Conservation (phyloP, 768 basidiomycete genomes). For the Pleurotus tuber-regium region DNA sequence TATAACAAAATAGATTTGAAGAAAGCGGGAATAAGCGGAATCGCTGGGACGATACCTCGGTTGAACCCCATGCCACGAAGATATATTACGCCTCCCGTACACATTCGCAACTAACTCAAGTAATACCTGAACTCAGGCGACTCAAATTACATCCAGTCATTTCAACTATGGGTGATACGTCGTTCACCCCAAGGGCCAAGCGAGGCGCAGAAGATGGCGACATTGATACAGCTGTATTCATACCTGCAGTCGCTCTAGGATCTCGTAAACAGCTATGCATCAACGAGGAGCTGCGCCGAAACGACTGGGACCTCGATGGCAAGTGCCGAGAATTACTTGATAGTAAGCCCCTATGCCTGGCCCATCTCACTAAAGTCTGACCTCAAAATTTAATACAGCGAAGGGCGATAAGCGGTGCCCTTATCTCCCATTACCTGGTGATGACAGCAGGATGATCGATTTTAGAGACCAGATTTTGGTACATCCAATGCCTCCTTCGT, state of each 20-base stretch:
- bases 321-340: conserved; percentile 78
- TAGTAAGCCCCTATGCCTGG: conserved; percentile 37
- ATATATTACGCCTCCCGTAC: conserved; percentile 95
- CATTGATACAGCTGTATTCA: conserved; percentile 20
- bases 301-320: conserved; percentile 77
- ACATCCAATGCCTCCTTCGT: conserved; percentile 18
- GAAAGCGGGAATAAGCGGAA: conserved; percentile 22
- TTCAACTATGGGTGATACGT: conserved; percentile 8
- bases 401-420: conserved; percentile 70
- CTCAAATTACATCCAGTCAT: conserved; percentile 48
- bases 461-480: conserved; percentile 88
- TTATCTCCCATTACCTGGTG: conserved; percentile 67
- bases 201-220: conserved; percentile 26
- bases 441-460: conserved; percentile 72
- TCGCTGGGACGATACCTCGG: conserved; percentile 19
- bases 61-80: conserved; percentile 64
- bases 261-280: conserved; percentile 93
- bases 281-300: conserved; percentile 70
- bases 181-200: conserved; percentile 16
- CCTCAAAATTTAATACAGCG: conserved; percentile 32
- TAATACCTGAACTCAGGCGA: conserved; percentile 79
- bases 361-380: not conserved
- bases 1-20: conserved; percentile 35
- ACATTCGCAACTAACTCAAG: conserved; percentile 92
- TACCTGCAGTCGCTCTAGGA: conserved; percentile 80